Evolutionary conservation across 805 yeast genomes (phyloP).

Genomic region (Lipomyces yamadae): DNA sequence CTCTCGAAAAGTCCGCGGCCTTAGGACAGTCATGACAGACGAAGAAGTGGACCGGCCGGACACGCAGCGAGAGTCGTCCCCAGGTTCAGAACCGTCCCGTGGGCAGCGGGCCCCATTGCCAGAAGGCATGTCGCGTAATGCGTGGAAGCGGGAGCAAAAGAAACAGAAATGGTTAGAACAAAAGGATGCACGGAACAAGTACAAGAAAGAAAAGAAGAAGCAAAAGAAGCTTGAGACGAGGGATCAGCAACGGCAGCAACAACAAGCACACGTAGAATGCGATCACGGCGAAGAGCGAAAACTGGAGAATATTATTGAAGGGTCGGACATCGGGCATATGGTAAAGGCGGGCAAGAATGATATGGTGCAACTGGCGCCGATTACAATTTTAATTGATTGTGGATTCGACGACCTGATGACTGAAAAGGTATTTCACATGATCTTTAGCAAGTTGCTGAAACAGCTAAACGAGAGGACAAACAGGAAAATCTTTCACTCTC

Average conservation of each 20-base stretch:
- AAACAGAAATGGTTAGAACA: constrained; percentile 62
- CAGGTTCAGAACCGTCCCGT: background rate
- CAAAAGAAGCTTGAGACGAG: constrained; percentile 44
- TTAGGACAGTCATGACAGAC: background rate
- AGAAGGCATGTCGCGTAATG: constrained; percentile 84
- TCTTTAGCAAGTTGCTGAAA: background rate
- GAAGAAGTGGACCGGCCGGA: background rate
- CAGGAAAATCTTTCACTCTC: constrained; percentile 64
- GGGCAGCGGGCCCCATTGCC: constrained; percentile 49
- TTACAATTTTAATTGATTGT: constrained; percentile 74
- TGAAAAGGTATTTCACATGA: constrained; percentile 54
- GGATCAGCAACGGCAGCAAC: constrained; percentile 43
- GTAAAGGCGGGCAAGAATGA: constrained; percentile 45
- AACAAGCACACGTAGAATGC: constrained; percentile 47
- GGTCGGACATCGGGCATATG: constrained; percentile 40
- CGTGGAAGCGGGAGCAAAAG: constrained; percentile 76
- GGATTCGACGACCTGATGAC: constrained; percentile 89
- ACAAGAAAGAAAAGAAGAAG: constrained; percentile 54
- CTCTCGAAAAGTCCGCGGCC: background rate
- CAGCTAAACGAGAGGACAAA: background rate
- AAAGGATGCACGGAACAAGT: constrained; percentile 58
- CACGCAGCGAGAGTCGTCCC: background rate
- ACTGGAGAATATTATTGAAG: constrained; percentile 45
- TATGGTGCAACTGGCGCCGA: constrained; percentile 36
- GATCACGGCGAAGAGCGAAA: constrained; percentile 38